Base-by-base conservation (phyloP, 345 rosid species). In the Mercurialis annua region DNA sequence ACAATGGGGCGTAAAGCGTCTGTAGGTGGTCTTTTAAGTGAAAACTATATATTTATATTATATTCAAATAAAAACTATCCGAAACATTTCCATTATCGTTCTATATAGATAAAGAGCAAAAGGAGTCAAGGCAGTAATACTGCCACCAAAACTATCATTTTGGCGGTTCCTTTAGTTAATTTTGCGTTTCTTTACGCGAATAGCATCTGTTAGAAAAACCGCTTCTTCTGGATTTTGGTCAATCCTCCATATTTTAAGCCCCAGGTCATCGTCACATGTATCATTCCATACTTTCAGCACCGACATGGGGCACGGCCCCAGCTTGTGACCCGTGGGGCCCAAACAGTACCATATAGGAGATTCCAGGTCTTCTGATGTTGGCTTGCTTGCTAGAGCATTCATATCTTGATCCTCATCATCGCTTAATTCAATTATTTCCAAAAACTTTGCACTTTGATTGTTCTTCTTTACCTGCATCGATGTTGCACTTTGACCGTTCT, bases 201-300 rank as follows among this genome's bases (percentile, higher is more conserved):
- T 31, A 17, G 53, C 69, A 50, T 74, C 62, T 5, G 30, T 23
- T 57, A 74, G 59, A 9, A 34, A 64, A 24, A 74, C 18, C 21
- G 78, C 78, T 14, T 69, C 73, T 64, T 64, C 62, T 4, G 62
- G 73, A 10, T 38, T 58, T 40, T 74, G 78, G 12, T 48, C 70
- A 59, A 38, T 65, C 70, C 50, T 74, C 33, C 53, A 69, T 21
- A 74, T 71, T 61, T 60, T 75, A 38, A n/a, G 42, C 24, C 18
- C 33, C 26, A 66, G 21, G 12, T 52, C 29, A 0, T 23, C 11
- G 40, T 10, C 1, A 58, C 26, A 21, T 24, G 48, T 40, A 12
- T 65, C 17, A 18, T 21, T 43, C 78, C 78, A 70, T 46, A 44
- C 17, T 46, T 70, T 70, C 59, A 75, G 70, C 64, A 69, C 9